phyloP scores from a whole-genome alignment of 164 flowering plant genomes.

The Protea cynaroides region DNA sequence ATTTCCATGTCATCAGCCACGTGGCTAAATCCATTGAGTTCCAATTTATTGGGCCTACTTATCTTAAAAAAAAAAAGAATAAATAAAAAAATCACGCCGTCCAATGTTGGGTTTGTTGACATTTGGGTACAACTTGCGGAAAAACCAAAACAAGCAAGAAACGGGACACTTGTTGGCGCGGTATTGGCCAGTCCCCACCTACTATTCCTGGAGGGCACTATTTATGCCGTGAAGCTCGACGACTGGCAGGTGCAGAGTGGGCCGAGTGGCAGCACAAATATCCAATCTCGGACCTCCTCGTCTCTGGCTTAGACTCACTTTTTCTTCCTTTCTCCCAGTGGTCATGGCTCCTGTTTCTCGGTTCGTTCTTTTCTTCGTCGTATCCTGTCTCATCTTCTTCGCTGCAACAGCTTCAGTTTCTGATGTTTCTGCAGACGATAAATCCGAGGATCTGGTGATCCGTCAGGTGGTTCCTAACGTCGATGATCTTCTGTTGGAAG shows the following conservation, averaged over 20 bases:
- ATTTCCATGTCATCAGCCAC: no score
- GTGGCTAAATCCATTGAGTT: no score
- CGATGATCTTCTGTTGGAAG: conserved; percentile 40
- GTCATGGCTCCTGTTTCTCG: conserved; percentile 5
- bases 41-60: no score
- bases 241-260: background rate
- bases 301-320: no score
- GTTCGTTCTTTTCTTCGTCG: background rate
- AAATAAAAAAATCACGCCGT: no score
- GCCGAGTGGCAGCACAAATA: no score
- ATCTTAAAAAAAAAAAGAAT: no score
- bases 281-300: no score
- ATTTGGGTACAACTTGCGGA: no score
- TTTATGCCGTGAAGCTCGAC: background rate
- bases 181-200: background rate
- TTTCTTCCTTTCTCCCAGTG: no score
- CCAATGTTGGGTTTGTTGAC: no score
- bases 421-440: background rate
- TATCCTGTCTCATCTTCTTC: background rate
- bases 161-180: background rate
- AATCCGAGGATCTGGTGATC: conserved; percentile 20
- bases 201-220: background rate
- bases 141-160: no score
- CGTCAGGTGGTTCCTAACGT: conserved; percentile 26
- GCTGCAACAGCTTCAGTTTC: background rate